Base-by-base conservation (phyloP, 2,329 filamentous ascomycete genomes). In the Ampelomyces quisqualis region DNA sequence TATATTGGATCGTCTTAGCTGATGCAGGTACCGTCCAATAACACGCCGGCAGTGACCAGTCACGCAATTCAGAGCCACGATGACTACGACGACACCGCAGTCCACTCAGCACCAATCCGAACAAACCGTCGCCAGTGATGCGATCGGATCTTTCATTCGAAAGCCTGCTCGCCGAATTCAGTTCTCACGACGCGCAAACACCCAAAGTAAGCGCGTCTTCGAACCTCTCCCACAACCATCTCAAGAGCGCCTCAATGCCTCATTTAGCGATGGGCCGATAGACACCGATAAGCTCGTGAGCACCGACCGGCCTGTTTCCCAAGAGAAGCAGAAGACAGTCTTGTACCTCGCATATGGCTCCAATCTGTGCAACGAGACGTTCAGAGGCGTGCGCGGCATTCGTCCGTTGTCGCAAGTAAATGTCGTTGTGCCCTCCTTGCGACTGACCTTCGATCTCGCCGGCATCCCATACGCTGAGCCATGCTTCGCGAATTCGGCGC, bases 381-480 rank as follows among this genome's bases (percentile, higher is more conserved):
- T 97, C 67, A 77, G 84, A 33, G 87, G 86, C 43, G 74, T 70
- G 45, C 84, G 91, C 37, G 85, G 85, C 45, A 91, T 97, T 69
- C 80, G 79, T 18, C 93, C 93, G 0, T 59, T 97, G 10, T 89
- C 88, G 26, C 80, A 86, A 49, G 71, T 90, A 60, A 90, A 90
- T 60, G 91, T 95, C 6, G 79, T 85, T 4, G 88, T 89, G 2
- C 93, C 93, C 0, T 78, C 80, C 4, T 74, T 97, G 33, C 77
- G 80, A 34, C 74, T 98, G 37, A 87, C 84, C 5, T 96, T 98
- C 66, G 86, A 93, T 62, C 79, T 97, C 0, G 81, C 90, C 0
- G 91, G 90, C 1, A 61, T 96, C 1, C 88, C 93, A 0, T 97
- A 97, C 70, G 62, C 71, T 9, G 93, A 97, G 69, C 91, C 93